phyloP scores from a whole-genome alignment of 2,329 filamentous ascomycete species.

The Neopestalotiopsis sp. region DNA sequence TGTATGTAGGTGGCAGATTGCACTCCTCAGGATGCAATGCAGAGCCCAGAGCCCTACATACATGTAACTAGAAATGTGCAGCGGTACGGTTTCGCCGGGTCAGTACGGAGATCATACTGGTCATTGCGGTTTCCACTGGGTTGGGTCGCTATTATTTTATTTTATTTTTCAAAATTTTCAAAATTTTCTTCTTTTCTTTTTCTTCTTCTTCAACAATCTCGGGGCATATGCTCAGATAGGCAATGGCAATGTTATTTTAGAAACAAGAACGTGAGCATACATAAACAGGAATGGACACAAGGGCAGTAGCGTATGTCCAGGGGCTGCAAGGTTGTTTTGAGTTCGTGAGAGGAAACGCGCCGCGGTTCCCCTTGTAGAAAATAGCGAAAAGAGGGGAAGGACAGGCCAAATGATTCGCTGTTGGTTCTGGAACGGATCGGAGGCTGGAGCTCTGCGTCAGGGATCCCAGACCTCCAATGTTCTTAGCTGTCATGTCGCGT shows the following conservation, averaged over 20 bases:
- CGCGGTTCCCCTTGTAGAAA: slow-evolving; percentile 23
- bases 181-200: neutral
- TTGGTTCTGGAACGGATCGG: too few species aligned
- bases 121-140: neutral
- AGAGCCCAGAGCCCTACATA: too few species aligned
- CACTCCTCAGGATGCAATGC: too few species aligned
- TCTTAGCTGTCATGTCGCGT: neutral
- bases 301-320: slow-evolving; percentile 4
- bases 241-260: neutral
- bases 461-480: neutral
- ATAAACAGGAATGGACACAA: neutral
- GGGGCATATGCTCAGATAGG: neutral
- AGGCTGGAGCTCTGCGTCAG: too few species aligned
- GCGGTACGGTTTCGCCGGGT: neutral
- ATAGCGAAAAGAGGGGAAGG: slow-evolving; percentile 10
- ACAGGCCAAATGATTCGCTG: slow-evolving; percentile 14
- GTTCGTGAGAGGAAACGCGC: slow-evolving; percentile 34
- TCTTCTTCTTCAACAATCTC: neutral
- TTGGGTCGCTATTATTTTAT: neutral
- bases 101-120: neutral
- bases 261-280: neutral
- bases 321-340: slow-evolving; percentile 33
- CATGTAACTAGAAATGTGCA: neutral
- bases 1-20: too few species aligned
- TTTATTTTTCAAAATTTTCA: too few species aligned